Conservation (phyloP, 495 filamentous ascomycete genomes). For the Lophiostoma macrostomum region DNA sequence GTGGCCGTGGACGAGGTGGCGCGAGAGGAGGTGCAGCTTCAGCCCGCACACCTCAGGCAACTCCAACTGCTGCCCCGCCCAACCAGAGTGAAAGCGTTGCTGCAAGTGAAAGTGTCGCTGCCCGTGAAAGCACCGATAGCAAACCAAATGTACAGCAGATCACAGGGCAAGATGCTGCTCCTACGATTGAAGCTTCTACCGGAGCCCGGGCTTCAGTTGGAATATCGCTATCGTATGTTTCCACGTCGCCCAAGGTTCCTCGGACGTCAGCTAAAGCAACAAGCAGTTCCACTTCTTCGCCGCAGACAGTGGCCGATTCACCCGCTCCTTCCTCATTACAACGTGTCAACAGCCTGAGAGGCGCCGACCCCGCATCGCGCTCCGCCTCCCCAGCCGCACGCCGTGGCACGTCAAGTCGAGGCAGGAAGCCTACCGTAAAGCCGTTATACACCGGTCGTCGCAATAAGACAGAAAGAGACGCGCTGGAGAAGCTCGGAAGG, state of each 20-base stretch:
- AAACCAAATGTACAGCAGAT: too few species aligned
- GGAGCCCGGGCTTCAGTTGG: too few species aligned
- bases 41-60: background rate
- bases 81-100: background rate
- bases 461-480: slow-evolving; percentile 34
- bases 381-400: slow-evolving; percentile 11
- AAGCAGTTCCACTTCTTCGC: slow-evolving; percentile 6
- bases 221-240: slow-evolving; percentile 1
- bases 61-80: background rate
- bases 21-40: slow-evolving; percentile 3
- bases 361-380: background rate
- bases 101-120: background rate
- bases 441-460: slow-evolving; percentile 30
- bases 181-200: too few species aligned
- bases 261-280: background rate
- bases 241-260: background rate
- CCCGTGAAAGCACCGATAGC: too few species aligned
- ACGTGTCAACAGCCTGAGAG: slow-evolving; percentile 22
- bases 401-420: slow-evolving; percentile 13
- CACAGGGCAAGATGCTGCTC: too few species aligned
- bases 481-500: slow-evolving; percentile 23
- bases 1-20: slow-evolving; percentile 10
- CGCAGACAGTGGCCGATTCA: background rate
- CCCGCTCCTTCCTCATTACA: slow-evolving; percentile 4
- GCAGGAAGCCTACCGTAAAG: slow-evolving; percentile 10